Percentiles rank a stretch among this genome's conserved stretches.
phyloP scores from a whole-genome alignment of 2,329 filamentous ascomycete genomes.

The Neopestalotiopsis clavispora region DNA sequence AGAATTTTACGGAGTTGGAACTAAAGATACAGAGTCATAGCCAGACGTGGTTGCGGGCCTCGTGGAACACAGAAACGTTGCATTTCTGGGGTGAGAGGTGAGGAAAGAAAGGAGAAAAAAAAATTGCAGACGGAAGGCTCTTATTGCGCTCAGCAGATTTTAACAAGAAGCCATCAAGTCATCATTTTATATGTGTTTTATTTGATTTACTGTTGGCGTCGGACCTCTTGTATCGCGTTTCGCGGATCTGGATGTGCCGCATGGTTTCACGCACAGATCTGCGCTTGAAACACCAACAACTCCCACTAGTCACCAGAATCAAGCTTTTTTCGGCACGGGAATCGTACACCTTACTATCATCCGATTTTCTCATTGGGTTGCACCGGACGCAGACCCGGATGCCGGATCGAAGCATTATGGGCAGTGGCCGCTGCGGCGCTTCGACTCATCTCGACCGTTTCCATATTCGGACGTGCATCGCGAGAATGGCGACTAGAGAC shows the following conservation, averaged over 20 bases:
- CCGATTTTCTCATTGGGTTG: background rate
- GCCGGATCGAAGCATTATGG: background rate
- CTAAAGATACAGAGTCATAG: too few relatives aligned
- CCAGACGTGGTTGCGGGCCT: too few relatives aligned
- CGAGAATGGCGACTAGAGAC: background rate
- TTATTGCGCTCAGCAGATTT: too few relatives aligned
- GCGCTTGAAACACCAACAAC: background rate
- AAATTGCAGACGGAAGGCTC: too few relatives aligned
- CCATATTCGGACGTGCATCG: background rate
- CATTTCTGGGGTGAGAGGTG: too few relatives aligned
- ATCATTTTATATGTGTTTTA: too few relatives aligned
- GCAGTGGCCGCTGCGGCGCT: background rate
- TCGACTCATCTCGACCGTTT: background rate
- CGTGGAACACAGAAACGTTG: too few relatives aligned
- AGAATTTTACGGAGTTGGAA: too few relatives aligned
- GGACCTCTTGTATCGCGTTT: background rate
- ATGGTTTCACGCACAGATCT: conserved; percentile 12
- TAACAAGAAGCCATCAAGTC: too few relatives aligned
- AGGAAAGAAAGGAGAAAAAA: too few relatives aligned
- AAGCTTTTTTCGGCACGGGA: background rate
- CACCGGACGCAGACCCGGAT: background rate
- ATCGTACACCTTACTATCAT: background rate
- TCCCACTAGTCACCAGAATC: background rate
- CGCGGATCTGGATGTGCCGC: background rate
- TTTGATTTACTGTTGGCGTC: background rate